phyloP scores from a whole-genome alignment of 768 basidiomycete species.

The Trametes coccinea region DNA sequence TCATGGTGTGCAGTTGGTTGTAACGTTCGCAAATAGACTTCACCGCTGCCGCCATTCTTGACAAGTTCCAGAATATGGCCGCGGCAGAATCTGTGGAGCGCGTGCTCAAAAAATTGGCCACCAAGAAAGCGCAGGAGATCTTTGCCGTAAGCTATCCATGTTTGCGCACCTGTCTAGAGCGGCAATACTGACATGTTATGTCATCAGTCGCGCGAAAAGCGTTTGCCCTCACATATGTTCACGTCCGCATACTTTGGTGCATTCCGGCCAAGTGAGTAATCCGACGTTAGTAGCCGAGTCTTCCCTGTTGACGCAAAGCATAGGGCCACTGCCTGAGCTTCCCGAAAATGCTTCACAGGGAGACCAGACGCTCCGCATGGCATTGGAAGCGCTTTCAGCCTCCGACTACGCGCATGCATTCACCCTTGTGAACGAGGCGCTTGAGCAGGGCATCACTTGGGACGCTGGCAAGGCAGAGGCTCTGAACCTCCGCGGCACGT shows the following conservation, averaged over 20 bases:
- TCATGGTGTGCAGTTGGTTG: too few species aligned
- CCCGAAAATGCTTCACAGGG: conserved; percentile 77
- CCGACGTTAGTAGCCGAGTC: background rate
- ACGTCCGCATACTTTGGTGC: conserved; percentile 96
- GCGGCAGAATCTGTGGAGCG: conserved; percentile 85
- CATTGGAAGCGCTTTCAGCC: conserved; percentile 81
- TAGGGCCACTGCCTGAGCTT: conserved; percentile 67
- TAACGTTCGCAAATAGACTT: conserved; percentile 57
- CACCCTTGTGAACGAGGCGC: conserved; percentile 77
- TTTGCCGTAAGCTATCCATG: conserved; percentile 50
- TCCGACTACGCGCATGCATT: conserved; percentile 83
- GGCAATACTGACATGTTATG: background rate
- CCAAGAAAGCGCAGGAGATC: conserved; percentile 71
- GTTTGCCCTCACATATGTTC: conserved; percentile 87
- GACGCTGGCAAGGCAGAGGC: conserved; percentile 80
- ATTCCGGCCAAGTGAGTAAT: conserved; percentile 81
- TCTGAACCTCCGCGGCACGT: conserved; percentile 90
- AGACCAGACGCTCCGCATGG: conserved; percentile 79
- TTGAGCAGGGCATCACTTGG: conserved; percentile 84
- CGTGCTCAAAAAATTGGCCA: conserved; percentile 83
- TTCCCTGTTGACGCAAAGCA: background rate
- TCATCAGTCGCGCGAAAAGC: conserved; percentile 67
- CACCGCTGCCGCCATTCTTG: conserved; percentile 94
- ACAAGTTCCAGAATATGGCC: conserved; percentile 82
- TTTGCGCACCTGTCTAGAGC: background rate